These are phyloP conservation scores for Diplocarpon rosae DNA, from an alignment of 2,329 filamentous ascomycete species.

Conservation along the genomic window DNA sequence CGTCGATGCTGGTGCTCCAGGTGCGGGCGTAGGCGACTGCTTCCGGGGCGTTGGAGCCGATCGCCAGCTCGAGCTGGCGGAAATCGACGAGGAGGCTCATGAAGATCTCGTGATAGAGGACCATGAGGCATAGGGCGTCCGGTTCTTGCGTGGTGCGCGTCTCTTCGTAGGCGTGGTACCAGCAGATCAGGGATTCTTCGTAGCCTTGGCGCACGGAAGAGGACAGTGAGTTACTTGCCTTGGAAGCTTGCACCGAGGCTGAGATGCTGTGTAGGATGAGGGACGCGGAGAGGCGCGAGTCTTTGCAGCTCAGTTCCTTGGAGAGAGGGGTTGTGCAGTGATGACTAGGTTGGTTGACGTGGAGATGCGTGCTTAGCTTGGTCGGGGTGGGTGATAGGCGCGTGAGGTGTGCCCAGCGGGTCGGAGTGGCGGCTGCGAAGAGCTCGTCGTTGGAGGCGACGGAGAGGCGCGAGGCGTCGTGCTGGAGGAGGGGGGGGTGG, in stretches of 20 bases:
- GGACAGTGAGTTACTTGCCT: background rate
- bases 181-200: conserved; percentile 4
- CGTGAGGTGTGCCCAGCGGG: conserved; percentile 3
- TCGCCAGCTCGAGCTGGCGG: conserved; percentile 10
- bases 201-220: background rate
- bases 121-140: conserved; percentile 10
- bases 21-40: conserved; percentile 1
- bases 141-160: conserved; percentile 4
- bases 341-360: conserved; percentile 1
- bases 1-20: conserved; percentile 9
- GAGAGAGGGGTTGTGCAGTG: conserved; percentile 1
- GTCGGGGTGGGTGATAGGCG: background rate
- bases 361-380: background rate
- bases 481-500: conserved; percentile 2
- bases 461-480: conserved; percentile 1
- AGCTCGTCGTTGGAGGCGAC: conserved; percentile 4
- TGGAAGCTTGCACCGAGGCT: conserved; percentile 1
- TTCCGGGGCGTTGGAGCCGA: conserved; percentile 7
- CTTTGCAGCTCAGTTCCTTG: background rate
- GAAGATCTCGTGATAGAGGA: conserved; percentile 16
- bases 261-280: conserved; percentile 4
- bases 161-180: conserved; percentile 6
- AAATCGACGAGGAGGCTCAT: conserved; percentile 14
- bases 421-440: conserved; percentile 2
- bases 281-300: conserved; percentile 1